A percentile compares a stretch with the other conserved stretches of the same genome.
Conservation (phyloP, 257 asterid genomes). For the Solanum commersonii region DNA sequence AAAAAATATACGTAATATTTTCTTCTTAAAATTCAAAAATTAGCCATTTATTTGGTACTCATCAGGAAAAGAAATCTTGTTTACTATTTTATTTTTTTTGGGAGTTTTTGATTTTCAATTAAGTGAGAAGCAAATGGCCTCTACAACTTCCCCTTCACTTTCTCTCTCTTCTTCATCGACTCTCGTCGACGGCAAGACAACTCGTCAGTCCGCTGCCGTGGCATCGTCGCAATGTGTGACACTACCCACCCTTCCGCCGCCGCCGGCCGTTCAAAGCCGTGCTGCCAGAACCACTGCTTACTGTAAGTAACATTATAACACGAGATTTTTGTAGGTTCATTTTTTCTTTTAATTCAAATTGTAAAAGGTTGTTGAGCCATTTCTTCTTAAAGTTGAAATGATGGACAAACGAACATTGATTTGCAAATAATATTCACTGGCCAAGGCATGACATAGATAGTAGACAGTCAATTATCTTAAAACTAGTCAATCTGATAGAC, state of each 20-base stretch:
- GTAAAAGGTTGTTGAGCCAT: not conserved
- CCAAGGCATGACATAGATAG: not conserved
- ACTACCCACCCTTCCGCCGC: conserved; percentile 24
- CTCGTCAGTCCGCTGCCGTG: conserved; percentile 25
- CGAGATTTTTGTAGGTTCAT: too few species aligned
- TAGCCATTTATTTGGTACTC: not conserved
- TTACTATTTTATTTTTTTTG: not conserved
- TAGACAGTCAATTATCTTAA: not conserved
- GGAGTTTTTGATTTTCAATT: not conserved
- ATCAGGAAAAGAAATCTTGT: not conserved
- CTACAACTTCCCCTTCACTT: conserved; percentile 43
- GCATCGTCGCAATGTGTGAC: conserved; percentile 29
- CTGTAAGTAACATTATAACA: conserved; percentile 17
- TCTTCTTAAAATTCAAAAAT: not conserved
- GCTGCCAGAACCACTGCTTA: conserved; percentile 41
- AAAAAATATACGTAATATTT: not conserved
- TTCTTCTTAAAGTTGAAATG: not conserved
- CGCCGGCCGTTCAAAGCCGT: conserved; percentile 20
- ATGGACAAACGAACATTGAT: not conserved
- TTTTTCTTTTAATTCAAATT: too few species aligned
- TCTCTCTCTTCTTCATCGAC: conserved; percentile 46
- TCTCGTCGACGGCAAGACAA: conserved; percentile 27
- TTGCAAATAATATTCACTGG: not conserved
- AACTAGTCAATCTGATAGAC: not conserved
- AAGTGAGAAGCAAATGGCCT: conserved; percentile 30